phyloP scores from a whole-genome alignment of 139 green algal species.

The Picochlorum sp. region DNA sequence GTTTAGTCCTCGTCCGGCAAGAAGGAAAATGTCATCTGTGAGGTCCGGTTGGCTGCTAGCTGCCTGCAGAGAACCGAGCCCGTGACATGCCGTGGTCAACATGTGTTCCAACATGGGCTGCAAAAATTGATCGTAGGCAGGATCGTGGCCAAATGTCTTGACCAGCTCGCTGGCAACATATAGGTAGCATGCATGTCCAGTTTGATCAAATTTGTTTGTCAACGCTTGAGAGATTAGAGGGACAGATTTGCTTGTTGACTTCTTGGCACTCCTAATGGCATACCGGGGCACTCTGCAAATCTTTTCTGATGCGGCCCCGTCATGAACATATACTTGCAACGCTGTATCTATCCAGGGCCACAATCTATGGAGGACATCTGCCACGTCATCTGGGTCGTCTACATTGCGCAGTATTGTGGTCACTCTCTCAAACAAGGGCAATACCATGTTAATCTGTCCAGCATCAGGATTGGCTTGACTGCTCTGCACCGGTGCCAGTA shows the following conservation, averaged over 20 bases:
- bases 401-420: constrained; percentile 43
- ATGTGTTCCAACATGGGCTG: constrained; percentile 39
- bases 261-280: constrained; percentile 39
- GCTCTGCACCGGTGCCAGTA: not conserved
- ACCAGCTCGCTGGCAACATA: constrained; percentile 73
- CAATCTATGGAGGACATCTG: constrained; percentile 18
- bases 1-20: constrained; percentile 42
- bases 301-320: constrained; percentile 21
- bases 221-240: constrained; percentile 41
- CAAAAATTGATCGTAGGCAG: constrained; percentile 22
- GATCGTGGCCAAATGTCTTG: constrained; percentile 58
- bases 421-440: constrained; percentile 50
- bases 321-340: constrained; percentile 12
- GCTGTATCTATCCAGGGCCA: constrained; percentile 41
- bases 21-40: constrained; percentile 67
- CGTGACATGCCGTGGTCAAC: constrained; percentile 26
- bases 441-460: constrained; percentile 10
- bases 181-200: constrained; percentile 53
- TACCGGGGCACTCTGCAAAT: constrained; percentile 37
- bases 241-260: constrained; percentile 27
- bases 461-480: not conserved
- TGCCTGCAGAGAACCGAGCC: constrained; percentile 22
- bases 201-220: constrained; percentile 42
- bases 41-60: constrained; percentile 48
- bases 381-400: constrained; percentile 25